Conservation (phyloP, 805 yeast species). For the Metschnikowia sp. region DNA sequence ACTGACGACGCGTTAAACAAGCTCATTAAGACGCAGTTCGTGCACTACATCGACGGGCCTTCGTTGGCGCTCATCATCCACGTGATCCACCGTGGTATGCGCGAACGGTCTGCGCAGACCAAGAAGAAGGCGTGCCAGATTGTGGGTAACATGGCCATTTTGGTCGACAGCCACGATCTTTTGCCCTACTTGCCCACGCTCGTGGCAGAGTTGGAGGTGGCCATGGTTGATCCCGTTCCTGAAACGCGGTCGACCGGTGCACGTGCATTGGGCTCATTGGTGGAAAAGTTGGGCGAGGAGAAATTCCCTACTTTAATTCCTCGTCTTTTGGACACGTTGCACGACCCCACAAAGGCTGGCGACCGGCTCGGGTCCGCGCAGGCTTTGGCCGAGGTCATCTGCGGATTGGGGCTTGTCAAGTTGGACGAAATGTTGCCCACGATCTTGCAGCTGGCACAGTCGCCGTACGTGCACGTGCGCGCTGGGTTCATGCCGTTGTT, state of each 20-base stretch:
- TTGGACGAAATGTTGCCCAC: constrained; percentile 86
- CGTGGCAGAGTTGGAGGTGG: constrained; percentile 78
- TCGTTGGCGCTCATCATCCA: constrained; percentile 92
- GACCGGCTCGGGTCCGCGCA: constrained; percentile 97
- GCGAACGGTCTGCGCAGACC: constrained; percentile 87
- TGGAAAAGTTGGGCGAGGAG: constrained; percentile 94
- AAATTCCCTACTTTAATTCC: constrained; percentile 90
- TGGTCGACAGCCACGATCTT: constrained; percentile 85
- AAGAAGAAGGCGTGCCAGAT: constrained; percentile 95
- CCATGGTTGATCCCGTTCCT: constrained; percentile 99
- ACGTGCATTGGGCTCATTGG: constrained; percentile 92
- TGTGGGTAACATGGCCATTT: constrained; percentile 97
- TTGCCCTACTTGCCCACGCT: constrained; percentile 77
- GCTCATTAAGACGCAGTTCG: constrained; percentile 85
- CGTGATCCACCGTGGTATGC: constrained; percentile 93
- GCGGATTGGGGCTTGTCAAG: constrained; percentile 84
- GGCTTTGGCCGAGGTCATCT: constrained; percentile 88
- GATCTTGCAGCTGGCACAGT: constrained; percentile 67
- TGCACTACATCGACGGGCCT: constrained; percentile 97
- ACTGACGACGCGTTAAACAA: constrained; percentile 87
- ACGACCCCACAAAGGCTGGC: constrained; percentile 76
- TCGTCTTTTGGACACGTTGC: constrained; percentile 67
- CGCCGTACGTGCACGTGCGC: constrained; percentile 67
- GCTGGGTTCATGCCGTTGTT: constrained; percentile 91
- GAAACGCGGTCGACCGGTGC: constrained; percentile 96